A percentile compares a stretch with the other conserved stretches of the same genome.
phyloP scores from a whole-genome alignment of 345 rosid genomes.

The Ceriops decandra region DNA sequence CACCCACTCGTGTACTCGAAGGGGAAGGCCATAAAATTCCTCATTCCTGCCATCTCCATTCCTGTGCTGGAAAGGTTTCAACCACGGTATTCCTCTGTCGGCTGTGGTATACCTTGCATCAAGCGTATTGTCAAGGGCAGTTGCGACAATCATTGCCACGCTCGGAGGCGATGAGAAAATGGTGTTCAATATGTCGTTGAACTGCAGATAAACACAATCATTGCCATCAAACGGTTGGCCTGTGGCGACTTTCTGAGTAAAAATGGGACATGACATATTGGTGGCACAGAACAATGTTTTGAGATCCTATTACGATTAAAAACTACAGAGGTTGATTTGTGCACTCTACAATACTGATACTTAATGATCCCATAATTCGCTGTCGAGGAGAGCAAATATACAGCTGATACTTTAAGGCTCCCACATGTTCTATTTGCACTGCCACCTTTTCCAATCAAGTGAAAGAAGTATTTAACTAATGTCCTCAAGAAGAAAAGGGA shows the following conservation, averaged over 20 bases:
- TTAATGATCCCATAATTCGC: too few species aligned
- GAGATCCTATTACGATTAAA: neutral
- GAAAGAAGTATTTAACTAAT: neutral
- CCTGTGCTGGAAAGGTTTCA: constrained; percentile 79
- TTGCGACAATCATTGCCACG: constrained; percentile 65
- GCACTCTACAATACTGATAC: too few species aligned
- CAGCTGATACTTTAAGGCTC: too few species aligned
- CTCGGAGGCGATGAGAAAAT: constrained; percentile 84
- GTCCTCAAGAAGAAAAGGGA: neutral
- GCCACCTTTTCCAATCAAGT: neutral
- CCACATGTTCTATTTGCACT: too few species aligned
- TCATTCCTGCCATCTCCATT: constrained; percentile 63
- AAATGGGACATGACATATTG: neutral
- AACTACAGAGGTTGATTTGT: neutral
- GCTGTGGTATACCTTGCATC: constrained; percentile 33
- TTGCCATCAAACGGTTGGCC: neutral
- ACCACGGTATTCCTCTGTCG: constrained; percentile 86
- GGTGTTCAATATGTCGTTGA: constrained; percentile 78
- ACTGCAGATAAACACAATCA: constrained; percentile 41
- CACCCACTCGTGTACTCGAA: constrained; percentile 44
- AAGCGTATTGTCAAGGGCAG: constrained; percentile 71
- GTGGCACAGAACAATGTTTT: neutral
- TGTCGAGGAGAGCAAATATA: too few species aligned
- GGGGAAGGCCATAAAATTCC: constrained; percentile 74
- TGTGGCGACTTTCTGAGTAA: neutral